Conservation (phyloP, 2,329 filamentous ascomycete genomes). For the Venturia carpophila region DNA sequence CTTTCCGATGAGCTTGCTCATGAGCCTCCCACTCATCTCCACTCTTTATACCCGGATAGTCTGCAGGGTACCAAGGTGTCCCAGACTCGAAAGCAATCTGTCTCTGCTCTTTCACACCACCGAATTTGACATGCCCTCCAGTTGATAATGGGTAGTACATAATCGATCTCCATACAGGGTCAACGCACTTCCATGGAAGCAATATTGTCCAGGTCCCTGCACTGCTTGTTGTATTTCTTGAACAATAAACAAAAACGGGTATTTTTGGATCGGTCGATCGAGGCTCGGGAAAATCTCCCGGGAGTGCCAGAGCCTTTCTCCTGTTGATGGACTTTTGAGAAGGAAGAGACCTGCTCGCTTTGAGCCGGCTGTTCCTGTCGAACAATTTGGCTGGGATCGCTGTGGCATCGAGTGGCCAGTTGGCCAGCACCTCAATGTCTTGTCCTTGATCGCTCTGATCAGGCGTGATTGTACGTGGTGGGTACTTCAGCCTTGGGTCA, state of each 20-base stretch:
- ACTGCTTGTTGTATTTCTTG: constrained; percentile 43
- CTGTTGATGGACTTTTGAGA: constrained; percentile 74
- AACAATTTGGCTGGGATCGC: constrained; percentile 53
- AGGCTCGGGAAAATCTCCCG: constrained; percentile 55
- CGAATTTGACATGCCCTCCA: constrained; percentile 74
- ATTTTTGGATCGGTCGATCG: constrained; percentile 62
- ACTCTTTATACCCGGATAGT: constrained; percentile 70
- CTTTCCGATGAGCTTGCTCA: constrained; percentile 52
- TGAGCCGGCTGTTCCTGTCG: constrained; percentile 56
- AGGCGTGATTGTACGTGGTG: constrained; percentile 49
- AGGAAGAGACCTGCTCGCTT: constrained; percentile 58
- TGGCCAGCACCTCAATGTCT: constrained; percentile 51
- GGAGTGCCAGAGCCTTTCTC: constrained; percentile 55
- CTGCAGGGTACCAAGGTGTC: constrained; percentile 75
- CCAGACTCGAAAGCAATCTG: constrained; percentile 77
- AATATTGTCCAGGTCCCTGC: constrained; percentile 76
- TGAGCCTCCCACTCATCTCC: constrained; percentile 70
- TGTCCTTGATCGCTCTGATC: constrained; percentile 21
- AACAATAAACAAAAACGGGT: constrained; percentile 63
- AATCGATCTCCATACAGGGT: constrained; percentile 76
- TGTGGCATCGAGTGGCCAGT: constrained; percentile 57
- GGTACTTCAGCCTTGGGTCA: constrained; percentile 75
- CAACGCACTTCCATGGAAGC: constrained; percentile 83
- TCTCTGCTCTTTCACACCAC: constrained; percentile 68
- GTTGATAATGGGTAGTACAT: constrained; percentile 74